Base-by-base conservation (phyloP, 2,329 filamentous ascomycete genomes). In the Xylariaceae sp. region DNA sequence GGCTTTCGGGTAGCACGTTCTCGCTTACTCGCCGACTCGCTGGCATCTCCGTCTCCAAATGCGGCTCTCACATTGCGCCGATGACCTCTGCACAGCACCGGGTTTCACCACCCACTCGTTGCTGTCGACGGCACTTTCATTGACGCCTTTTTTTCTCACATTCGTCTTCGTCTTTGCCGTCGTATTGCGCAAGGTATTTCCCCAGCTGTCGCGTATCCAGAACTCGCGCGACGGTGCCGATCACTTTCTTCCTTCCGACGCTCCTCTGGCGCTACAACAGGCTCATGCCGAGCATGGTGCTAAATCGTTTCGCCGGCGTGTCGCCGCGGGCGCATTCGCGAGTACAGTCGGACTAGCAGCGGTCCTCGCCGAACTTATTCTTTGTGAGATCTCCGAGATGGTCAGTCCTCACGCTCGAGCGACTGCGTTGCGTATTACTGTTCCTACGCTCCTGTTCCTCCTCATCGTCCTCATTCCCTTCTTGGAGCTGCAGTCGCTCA, bases 371-470 rank as follows among this genome's bases (percentile, higher is more conserved):
- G 87, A 92, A 74, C 76, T 96, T 65, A 89, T 96, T 51, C 80
- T 96, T 7, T 91, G 89, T 67, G 91, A 96, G 74, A 90, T 96
- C 49, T 86, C 89, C 30, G 89, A 90, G 68, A 80, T 88, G 4
- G 80, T 90, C n/a, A 82, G 87, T 64, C 80, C 85, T 5, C 77
- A 78, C 37, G 89, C 89, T 10, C 80, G 90, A 60, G 82, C 82
- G 18, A 71, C 88, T 34, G 89, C 88, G 18, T 78, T 95, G 65
- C 80, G 84, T 58, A 74, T 88, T 35, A 90, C 88, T 0, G 82
- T 95, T 30, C 84, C 87, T 5, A 82, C 84, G 17, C 77, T 96
- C 48, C 75, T 95, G 34, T 80, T 90, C 45, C 75, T 92, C 62
- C 81, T 94, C 30, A 82, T 95, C 34, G 77, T 90, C 11, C 77